phyloP scores from a whole-genome alignment of 2,329 filamentous ascomycete species.

The Ophiostoma sp. region DNA sequence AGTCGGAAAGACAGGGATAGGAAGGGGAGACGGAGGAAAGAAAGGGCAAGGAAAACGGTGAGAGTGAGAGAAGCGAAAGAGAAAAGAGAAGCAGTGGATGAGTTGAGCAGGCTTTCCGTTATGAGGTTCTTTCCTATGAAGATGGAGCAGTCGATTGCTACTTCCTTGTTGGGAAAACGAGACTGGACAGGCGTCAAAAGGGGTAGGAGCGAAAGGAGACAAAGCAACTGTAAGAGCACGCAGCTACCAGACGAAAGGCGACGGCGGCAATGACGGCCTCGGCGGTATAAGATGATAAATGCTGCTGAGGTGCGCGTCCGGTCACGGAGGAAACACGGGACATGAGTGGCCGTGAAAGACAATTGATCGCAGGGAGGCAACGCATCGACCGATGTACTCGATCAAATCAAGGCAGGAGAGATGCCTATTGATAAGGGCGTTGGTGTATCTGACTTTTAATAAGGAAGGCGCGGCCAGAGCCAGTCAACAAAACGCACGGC shows the following conservation, averaged over 20 bases:
- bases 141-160: neutral
- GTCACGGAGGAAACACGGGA: neutral
- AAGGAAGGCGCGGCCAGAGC: neutral
- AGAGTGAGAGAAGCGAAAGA: neutral
- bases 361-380: constrained; percentile 10
- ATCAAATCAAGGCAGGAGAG: neutral
- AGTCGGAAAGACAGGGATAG: neutral
- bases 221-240: neutral
- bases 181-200: too few relatives aligned
- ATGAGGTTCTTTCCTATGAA: neutral
- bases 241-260: neutral
- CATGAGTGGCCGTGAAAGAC: neutral
- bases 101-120: neutral
- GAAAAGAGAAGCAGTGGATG: neutral
- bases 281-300: neutral
- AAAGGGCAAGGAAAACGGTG: neutral
- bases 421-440: neutral
- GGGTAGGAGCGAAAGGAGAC: neutral
- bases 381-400: neutral
- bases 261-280: neutral
- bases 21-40: neutral
- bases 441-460: neutral
- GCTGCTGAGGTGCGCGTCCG: neutral
- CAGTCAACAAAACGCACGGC: neutral
- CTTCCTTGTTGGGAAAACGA: neutral